A percentile compares a stretch with the other conserved stretches of the same genome.
Evolutionary conservation across 202 grass and related monocot genomes (phyloP).

Genomic region (Bolboschoenoplectus hybrid): DNA sequence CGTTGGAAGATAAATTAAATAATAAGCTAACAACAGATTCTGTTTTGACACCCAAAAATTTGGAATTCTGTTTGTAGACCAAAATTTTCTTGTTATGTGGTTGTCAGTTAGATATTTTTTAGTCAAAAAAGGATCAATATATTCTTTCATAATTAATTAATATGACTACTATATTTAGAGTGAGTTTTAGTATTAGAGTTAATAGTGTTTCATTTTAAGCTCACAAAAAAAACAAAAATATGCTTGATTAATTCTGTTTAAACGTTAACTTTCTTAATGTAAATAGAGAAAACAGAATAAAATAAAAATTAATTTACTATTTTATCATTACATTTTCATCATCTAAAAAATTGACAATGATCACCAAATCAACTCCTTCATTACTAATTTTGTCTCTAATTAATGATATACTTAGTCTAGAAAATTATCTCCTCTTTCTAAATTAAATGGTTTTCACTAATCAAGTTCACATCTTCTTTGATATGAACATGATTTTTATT

Average conservation of each 20-base stretch:
- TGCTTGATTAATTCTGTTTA: background rate
- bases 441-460: background rate
- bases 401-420: background rate
- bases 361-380: background rate
- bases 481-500: background rate
- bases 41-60: background rate
- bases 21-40: background rate
- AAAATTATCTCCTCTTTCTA: background rate
- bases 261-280: background rate
- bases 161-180: too few species aligned
- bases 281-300: background rate
- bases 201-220: background rate
- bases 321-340: background rate
- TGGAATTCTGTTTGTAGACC: background rate
- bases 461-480: background rate
- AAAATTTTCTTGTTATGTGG: background rate
- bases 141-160: too few species aligned
- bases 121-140: too few species aligned
- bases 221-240: background rate
- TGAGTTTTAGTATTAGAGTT: background rate
- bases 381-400: background rate
- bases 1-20: background rate
- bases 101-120: background rate
- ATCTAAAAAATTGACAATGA: background rate
- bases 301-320: background rate